Evolutionary conservation across 768 basidiomycete species (phyloP).

Genomic region (Kwoniella newhampshirensis): DNA sequence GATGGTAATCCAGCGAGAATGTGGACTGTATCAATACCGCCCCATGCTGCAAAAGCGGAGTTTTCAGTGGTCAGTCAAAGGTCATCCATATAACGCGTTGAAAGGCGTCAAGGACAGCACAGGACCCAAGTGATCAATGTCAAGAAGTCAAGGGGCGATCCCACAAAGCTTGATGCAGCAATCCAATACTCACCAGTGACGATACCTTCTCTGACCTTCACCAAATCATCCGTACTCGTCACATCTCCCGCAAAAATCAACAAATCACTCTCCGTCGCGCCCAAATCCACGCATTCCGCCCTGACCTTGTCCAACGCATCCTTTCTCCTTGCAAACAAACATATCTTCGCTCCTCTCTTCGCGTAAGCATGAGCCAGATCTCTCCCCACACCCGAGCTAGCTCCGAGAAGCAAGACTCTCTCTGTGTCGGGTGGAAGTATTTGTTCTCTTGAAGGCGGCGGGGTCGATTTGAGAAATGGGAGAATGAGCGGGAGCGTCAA

Average conservation of each 20-base stretch:
- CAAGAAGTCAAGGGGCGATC: no score
- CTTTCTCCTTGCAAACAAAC: slow-evolving; percentile 68
- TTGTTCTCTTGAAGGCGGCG: slow-evolving; percentile 29
- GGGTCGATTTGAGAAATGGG: slow-evolving; percentile 17
- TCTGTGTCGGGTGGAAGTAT: slow-evolving; percentile 57
- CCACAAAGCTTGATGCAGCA: no score
- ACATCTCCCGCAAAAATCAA: slow-evolving; percentile 66
- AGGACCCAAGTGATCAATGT: no score
- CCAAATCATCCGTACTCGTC: slow-evolving; percentile 66
- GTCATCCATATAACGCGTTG: no score
- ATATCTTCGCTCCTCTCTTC: slow-evolving; percentile 66
- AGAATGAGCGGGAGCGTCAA: slow-evolving; percentile 31
- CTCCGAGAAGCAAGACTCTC: slow-evolving; percentile 77
- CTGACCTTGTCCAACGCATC: slow-evolving; percentile 62
- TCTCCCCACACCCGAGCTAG: slow-evolving; percentile 77
- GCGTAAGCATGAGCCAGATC: slow-evolving; percentile 71
- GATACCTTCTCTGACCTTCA: slow-evolving; percentile 61
- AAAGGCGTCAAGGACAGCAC: no score
- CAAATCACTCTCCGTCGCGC: slow-evolving; percentile 44
- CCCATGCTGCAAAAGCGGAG: slow-evolving; percentile 64
- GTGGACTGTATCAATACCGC: slow-evolving; percentile 76
- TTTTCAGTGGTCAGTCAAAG: no score
- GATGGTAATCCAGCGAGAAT: slow-evolving; percentile 83
- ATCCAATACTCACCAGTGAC: slow-evolving; percentile 59
- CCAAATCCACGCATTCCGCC: slow-evolving; percentile 55